phyloP scores from a whole-genome alignment of 2,329 filamentous ascomycete species.

The Venturia pyrina region DNA sequence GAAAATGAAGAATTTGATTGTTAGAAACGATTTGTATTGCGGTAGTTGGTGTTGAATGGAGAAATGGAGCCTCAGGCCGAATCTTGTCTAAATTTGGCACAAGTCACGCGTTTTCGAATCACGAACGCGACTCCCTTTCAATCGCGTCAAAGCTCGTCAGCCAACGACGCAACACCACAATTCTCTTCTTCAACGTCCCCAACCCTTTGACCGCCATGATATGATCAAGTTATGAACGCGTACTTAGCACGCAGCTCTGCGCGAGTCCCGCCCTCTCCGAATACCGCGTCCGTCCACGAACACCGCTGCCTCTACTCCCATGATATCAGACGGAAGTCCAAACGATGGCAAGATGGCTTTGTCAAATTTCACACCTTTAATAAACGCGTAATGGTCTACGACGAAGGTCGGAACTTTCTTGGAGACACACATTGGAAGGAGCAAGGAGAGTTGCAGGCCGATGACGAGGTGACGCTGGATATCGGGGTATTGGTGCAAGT shows the following conservation, averaged over 20 bases:
- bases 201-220: background rate
- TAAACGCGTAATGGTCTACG: conserved; percentile 81
- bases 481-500: conserved; percentile 72
- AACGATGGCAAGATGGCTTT: conserved; percentile 87
- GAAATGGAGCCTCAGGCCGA: no score
- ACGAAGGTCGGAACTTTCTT: conserved; percentile 67
- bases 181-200: background rate
- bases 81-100: no score
- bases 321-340: conserved; percentile 76
- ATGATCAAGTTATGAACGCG: background rate
- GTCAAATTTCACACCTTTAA: conserved; percentile 88
- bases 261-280: background rate
- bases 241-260: background rate
- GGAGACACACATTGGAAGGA: conserved; percentile 77
- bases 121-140: no score
- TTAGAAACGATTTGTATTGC: no score
- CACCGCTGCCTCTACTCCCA: conserved; percentile 81
- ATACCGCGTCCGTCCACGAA: conserved; percentile 65
- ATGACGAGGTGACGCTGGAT: conserved; percentile 73
- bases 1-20: no score
- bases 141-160: background rate
- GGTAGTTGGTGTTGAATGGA: no score
- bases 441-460: conserved; percentile 52
- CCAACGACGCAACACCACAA: background rate
- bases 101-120: no score